Conservation (phyloP, 78 protist genomes). For the Dictyostelium capitatum region DNA sequence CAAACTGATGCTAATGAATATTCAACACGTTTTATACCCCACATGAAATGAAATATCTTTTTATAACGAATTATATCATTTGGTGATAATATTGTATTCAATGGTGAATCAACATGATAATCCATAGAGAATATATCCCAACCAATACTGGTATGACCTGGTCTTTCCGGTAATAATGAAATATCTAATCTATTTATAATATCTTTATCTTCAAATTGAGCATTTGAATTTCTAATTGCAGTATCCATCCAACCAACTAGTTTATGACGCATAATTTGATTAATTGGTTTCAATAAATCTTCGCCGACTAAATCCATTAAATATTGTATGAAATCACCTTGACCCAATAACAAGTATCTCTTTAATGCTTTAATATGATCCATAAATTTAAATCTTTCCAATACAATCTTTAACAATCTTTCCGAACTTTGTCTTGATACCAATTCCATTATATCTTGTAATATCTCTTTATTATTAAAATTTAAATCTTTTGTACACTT, state of each 20-base stretch:
- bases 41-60: conserved; percentile 74
- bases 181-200: conserved; percentile 78
- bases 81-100: conserved; percentile 58
- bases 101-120: conserved; percentile 81
- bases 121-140: conserved; percentile 91
- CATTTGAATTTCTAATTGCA: conserved; percentile 74
- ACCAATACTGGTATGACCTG: conserved; percentile 16
- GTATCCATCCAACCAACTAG: conserved; percentile 65
- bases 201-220: conserved; percentile 61
- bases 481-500: neutral
- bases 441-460: conserved; percentile 17
- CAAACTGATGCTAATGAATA: conserved; percentile 59
- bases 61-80: conserved; percentile 43
- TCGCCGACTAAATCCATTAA: conserved; percentile 86
- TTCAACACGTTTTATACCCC: conserved; percentile 84
- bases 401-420: conserved; percentile 41
- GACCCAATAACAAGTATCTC: conserved; percentile 86
- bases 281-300: conserved; percentile 66
- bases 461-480: neutral
- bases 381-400: conserved; percentile 58
- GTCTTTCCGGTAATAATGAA: conserved; percentile 36
- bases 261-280: conserved; percentile 60
- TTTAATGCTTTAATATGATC: conserved; percentile 80
- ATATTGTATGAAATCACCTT: conserved; percentile 91
- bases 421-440: conserved; percentile 34